Percentiles rank a stretch among this genome's conserved stretches.
Conservation (phyloP, 1,284 basidiomycete species). For the Sanguinoderma infundibulare region DNA sequence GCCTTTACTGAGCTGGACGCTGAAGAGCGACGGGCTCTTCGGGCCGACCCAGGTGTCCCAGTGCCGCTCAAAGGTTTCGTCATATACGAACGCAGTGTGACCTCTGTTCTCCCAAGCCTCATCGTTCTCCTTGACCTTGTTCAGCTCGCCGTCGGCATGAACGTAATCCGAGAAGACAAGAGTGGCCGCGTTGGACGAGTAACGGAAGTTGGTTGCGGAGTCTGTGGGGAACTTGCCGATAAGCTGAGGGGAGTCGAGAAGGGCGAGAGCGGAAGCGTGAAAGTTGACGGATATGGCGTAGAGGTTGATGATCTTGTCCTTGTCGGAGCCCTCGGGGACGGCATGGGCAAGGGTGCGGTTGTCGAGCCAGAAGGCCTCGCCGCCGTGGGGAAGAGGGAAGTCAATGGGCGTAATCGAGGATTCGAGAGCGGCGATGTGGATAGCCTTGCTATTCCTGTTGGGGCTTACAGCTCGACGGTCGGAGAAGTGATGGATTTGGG, state of each 20-base stretch:
- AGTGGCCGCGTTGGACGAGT: constrained; percentile 49
- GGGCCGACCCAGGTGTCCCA: constrained; percentile 90
- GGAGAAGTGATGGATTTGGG: neutral
- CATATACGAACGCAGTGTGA: constrained; percentile 78
- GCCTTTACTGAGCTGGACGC: constrained; percentile 55
- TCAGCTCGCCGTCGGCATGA: constrained; percentile 74
- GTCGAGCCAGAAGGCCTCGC: constrained; percentile 79
- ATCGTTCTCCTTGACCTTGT: constrained; percentile 68
- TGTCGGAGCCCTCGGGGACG: constrained; percentile 53
- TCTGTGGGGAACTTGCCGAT: constrained; percentile 64
- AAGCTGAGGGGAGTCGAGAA: constrained; percentile 38
- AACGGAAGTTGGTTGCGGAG: constrained; percentile 72
- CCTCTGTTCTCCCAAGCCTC: constrained; percentile 74
- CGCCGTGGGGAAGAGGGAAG: constrained; percentile 62
- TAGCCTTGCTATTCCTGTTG: constrained; percentile 67
- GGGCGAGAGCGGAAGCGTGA: constrained; percentile 36
- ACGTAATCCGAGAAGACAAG: constrained; percentile 83
- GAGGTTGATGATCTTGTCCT: constrained; percentile 54
- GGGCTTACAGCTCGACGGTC: neutral
- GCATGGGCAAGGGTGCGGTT: constrained; percentile 70
- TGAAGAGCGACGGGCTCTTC: constrained; percentile 74
- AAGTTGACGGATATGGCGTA: constrained; percentile 60
- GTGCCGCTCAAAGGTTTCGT: constrained; percentile 77
- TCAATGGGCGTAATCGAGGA: constrained; percentile 51
- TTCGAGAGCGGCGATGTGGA: constrained; percentile 65